Evolutionary conservation across 2,329 filamentous ascomycete species (phyloP).

Genomic region (Phialophora expanda): DNA sequence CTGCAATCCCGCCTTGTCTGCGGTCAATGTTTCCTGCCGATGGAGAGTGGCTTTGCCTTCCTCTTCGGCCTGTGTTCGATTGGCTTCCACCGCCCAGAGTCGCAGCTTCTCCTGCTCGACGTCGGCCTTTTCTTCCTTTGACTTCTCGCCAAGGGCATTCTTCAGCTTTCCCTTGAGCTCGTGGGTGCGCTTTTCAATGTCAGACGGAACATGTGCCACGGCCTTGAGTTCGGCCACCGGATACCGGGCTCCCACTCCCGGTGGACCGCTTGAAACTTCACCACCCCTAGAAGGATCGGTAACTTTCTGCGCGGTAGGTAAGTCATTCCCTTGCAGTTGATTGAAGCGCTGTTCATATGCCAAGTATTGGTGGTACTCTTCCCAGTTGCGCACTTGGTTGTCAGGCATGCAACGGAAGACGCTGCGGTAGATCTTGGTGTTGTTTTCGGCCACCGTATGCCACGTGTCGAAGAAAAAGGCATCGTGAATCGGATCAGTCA

Average conservation of each 20-base stretch:
- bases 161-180: conserved; percentile 45
- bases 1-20: conserved; percentile 35
- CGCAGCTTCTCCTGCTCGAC: conserved; percentile 46
- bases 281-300: conserved; percentile 51
- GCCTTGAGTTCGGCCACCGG: conserved; percentile 41
- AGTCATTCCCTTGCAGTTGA: conserved; percentile 63
- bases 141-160: conserved; percentile 28
- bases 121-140: conserved; percentile 34
- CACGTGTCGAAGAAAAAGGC: conserved; percentile 87
- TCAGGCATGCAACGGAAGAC: conserved; percentile 98
- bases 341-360: conserved; percentile 79
- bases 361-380: conserved; percentile 84
- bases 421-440: conserved; percentile 89
- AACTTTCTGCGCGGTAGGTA: conserved; percentile 25
- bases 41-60: conserved; percentile 40
- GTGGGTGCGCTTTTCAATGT: conserved; percentile 42
- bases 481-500: conserved; percentile 84
- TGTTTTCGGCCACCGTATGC: conserved; percentile 86
- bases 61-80: conserved; percentile 45
- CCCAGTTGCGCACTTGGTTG: conserved; percentile 90
- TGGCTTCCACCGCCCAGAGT: conserved; percentile 44
- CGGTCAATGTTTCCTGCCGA: conserved; percentile 34
- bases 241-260: conserved; percentile 45
- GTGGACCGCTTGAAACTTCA: conserved; percentile 45
- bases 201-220: conserved; percentile 40